A percentile compares a stretch with the other conserved stretches of the same genome.
Conservation (phyloP, 2,329 filamentous ascomycete genomes). For the Cryoendolithus antarcticus region DNA sequence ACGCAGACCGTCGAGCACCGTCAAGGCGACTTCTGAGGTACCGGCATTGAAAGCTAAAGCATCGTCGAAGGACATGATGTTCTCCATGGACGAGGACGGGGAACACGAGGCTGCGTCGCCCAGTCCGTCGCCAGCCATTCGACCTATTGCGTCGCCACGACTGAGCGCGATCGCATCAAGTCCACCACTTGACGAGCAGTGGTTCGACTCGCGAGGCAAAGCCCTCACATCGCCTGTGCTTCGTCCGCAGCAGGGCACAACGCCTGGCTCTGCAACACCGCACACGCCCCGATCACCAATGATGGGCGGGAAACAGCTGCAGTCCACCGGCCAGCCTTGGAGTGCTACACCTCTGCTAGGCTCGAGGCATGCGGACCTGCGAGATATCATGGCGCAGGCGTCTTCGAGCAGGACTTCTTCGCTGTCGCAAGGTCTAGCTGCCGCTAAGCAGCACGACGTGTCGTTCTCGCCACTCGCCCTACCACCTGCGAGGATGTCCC, state of each 20-base stretch:
- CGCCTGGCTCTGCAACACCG: slow-evolving; percentile 16
- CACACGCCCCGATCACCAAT: slow-evolving; percentile 21
- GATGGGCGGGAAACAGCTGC: slow-evolving; percentile 12
- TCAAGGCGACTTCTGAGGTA: slow-evolving; percentile 38
- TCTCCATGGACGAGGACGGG: slow-evolving; percentile 85
- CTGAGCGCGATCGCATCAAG: slow-evolving; percentile 15
- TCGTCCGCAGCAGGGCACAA: slow-evolving; percentile 10
- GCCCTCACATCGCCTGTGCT: slow-evolving; percentile 11
- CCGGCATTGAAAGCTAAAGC: slow-evolving; percentile 57
- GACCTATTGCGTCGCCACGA: slow-evolving; percentile 14
- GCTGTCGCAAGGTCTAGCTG: slow-evolving; percentile 28
- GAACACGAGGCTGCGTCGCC: slow-evolving; percentile 12
- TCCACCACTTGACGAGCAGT: slow-evolving; percentile 22
- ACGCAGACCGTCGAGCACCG: slow-evolving; percentile 27
- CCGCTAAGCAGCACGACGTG: slow-evolving; percentile 13
- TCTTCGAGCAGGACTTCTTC: slow-evolving; percentile 33
- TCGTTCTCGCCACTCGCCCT: slow-evolving; percentile 15
- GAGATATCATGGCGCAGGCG: slow-evolving; percentile 60
- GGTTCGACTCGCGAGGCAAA: slow-evolving; percentile 31
- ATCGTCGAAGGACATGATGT: slow-evolving; percentile 69
- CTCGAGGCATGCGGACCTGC: slow-evolving; percentile 54
- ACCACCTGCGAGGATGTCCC: slow-evolving; percentile 56
- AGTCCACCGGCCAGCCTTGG: slow-evolving; percentile 36
- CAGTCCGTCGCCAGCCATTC: slow-evolving; percentile 16
- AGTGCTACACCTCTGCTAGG: slow-evolving; percentile 41